These are phyloP conservation scores for Drosera capensis DNA, from an alignment of 148 eudicot species.

Conservation along the genomic window DNA sequence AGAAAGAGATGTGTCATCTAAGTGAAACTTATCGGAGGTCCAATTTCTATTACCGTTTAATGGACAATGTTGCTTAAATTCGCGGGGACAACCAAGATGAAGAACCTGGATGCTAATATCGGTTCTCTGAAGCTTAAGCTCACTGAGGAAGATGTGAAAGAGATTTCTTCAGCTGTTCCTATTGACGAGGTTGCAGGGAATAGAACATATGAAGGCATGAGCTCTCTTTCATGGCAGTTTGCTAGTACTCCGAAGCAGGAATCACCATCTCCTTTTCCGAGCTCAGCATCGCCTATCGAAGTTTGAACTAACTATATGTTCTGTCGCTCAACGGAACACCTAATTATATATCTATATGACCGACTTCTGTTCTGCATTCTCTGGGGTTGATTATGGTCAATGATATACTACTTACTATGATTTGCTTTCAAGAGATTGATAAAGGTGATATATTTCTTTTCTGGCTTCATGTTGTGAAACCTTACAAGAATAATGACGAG, in stretches of 20 bases:
- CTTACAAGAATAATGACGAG: too few species aligned
- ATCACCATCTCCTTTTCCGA: too few species aligned
- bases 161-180: constrained; percentile 5
- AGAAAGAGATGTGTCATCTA: neutral
- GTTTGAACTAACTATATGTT: too few species aligned
- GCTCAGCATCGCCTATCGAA: too few species aligned
- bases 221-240: neutral
- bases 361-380: too few species aligned
- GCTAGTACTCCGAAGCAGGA: constrained; percentile 5
- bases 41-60: neutral
- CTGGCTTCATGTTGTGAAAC: too few species aligned
- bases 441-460: too few species aligned
- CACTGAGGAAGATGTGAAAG: constrained; percentile 12
- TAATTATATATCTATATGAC: too few species aligned
- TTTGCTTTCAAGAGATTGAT: too few species aligned
- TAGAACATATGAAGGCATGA: neutral
- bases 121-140: constrained; percentile 13
- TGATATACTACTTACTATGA: too few species aligned
- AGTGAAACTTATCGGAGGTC: neutral
- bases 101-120: constrained; percentile 13
- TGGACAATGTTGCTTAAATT: neutral
- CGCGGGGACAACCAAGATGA: constrained; percentile 19
- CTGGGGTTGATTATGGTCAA: too few species aligned
- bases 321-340: too few species aligned
- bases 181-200: constrained; percentile 16